A percentile compares a stretch with the other conserved stretches of the same genome.
phyloP scores from a whole-genome alignment of 352 stramenopile species.

The Halophytophthora batemanensis region DNA sequence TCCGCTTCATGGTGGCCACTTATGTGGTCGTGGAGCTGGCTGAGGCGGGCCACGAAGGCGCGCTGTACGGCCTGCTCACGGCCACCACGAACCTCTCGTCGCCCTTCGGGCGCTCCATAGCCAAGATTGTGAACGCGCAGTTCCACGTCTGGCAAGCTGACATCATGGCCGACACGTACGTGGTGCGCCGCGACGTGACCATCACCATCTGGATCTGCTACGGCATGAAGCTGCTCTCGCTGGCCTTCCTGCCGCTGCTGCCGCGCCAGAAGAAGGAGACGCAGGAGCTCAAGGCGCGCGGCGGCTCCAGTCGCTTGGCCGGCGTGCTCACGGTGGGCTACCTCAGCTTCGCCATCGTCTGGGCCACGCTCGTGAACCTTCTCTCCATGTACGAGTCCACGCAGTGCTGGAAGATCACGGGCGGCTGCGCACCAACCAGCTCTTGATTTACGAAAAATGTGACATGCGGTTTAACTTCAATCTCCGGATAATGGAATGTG shows the following conservation, averaged over 20 bases:
- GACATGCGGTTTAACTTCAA: conserved; percentile 1
- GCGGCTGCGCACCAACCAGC: conserved; percentile 37
- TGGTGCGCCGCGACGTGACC: conserved; percentile 52
- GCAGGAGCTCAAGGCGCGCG: conserved; percentile 38
- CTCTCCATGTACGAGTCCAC: conserved; percentile 48
- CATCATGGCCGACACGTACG: conserved; percentile 39
- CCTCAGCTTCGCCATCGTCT: conserved; percentile 31
- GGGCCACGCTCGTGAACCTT: conserved; percentile 42
- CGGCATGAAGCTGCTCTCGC: conserved; percentile 47
- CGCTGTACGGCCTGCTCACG: conserved; percentile 54
- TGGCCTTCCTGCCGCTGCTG: conserved; percentile 46
- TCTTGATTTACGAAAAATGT: conserved; percentile 3
- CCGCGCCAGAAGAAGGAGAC: conserved; percentile 48
- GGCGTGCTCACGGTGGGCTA: conserved; percentile 36
- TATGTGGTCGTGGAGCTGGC: conserved; percentile 63
- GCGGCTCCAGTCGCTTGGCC: conserved; percentile 34
- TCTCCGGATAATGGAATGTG: too few relatives aligned
- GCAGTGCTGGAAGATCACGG: conserved; percentile 59
- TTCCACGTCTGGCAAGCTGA: conserved; percentile 54
- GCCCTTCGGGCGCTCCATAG: conserved; percentile 40
- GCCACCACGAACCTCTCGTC: conserved; percentile 46
- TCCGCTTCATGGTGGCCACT: conserved; percentile 59
- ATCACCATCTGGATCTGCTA: conserved; percentile 62
- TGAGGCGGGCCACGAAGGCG: conserved; percentile 46
- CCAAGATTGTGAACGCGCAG: conserved; percentile 48